phyloP scores from a whole-genome alignment of 2,329 filamentous ascomycete species.

The Neodidymelliopsis sp. region DNA sequence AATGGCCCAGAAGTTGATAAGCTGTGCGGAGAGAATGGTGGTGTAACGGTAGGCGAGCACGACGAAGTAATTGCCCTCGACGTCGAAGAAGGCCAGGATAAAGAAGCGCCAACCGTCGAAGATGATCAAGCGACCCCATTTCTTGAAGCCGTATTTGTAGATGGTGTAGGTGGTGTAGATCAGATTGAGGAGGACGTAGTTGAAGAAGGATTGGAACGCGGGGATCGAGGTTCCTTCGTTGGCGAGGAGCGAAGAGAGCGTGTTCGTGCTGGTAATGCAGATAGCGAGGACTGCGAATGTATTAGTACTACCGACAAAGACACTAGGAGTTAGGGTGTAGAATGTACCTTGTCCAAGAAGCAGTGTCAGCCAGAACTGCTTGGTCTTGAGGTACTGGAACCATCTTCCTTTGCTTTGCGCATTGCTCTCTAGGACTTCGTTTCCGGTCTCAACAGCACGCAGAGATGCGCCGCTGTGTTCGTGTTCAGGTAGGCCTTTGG shows the following conservation, averaged over 20 bases:
- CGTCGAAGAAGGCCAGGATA: slow-evolving; percentile 90
- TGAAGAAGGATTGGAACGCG: slow-evolving; percentile 95
- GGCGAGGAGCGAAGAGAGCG: slow-evolving; percentile 80
- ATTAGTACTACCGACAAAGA: neutral
- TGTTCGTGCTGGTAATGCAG: slow-evolving; percentile 92
- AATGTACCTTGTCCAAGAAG: slow-evolving; percentile 67
- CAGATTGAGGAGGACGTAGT: slow-evolving; percentile 83
- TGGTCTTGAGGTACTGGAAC: slow-evolving; percentile 78
- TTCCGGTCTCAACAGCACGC: slow-evolving; percentile 19
- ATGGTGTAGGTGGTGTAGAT: slow-evolving; percentile 84
- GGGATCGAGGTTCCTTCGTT: slow-evolving; percentile 78
- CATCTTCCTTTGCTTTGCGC: slow-evolving; percentile 56
- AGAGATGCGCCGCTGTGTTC: slow-evolving; percentile 24
- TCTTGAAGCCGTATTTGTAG: slow-evolving; percentile 77
- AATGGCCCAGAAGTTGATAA: slow-evolving; percentile 99
- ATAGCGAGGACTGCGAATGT: slow-evolving; percentile 60
- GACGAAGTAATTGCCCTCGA: slow-evolving; percentile 97
- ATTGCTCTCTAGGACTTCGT: slow-evolving; percentile 36
- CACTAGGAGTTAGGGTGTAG: neutral
- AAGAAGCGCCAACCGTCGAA: slow-evolving; percentile 89
- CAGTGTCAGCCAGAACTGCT: slow-evolving; percentile 88
- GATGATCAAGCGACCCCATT: slow-evolving; percentile 69
- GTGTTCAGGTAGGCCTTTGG: slow-evolving; percentile 42
- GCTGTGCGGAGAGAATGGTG: slow-evolving; percentile 88
- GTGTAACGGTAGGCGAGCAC: slow-evolving; percentile 90